Percentiles rank a stretch among this genome's conserved stretches.
Conservation (phyloP, 345 rosid species). For the Draba incana region DNA sequence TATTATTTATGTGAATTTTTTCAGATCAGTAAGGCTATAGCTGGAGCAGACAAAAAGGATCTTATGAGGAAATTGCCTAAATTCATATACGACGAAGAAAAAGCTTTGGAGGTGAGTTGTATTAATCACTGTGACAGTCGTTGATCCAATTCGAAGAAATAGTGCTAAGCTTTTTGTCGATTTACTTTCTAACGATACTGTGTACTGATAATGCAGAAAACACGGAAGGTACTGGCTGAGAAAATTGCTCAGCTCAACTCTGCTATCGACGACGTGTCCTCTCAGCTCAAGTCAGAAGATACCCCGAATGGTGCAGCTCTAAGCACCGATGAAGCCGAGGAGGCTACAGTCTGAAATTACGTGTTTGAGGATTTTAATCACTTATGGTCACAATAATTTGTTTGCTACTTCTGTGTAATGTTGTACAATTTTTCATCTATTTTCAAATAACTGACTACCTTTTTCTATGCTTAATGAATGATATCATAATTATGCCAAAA, state of each 20-base stretch:
- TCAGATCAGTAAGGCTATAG: slow-evolving; percentile 84
- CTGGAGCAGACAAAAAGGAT: slow-evolving; percentile 80
- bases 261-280: slow-evolving; percentile 81
- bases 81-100: slow-evolving; percentile 97
- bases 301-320: slow-evolving; percentile 59
- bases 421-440: slow-evolving; percentile 26
- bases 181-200: slow-evolving; percentile 10
- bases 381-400: slow-evolving; percentile 28
- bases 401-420: slow-evolving; percentile 36
- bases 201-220: slow-evolving; percentile 58
- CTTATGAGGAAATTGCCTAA: slow-evolving; percentile 93
- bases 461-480: neutral
- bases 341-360: slow-evolving; percentile 54
- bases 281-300: slow-evolving; percentile 74
- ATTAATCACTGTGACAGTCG: neutral
- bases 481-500: slow-evolving; percentile 1
- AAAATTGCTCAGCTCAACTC: slow-evolving; percentile 88
- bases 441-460: slow-evolving; percentile 7
- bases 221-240: slow-evolving; percentile 69
- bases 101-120: slow-evolving; percentile 77
- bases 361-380: slow-evolving; percentile 17
- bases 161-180: neutral
- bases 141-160: neutral
- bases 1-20: neutral
- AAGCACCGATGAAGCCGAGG: slow-evolving; percentile 66